A percentile compares a stretch with the other conserved stretches of the same genome.
These are phyloP conservation scores for Anthracocystis setariae DNA, from an alignment of 1,284 basidiomycete species.

Conservation along the genomic window DNA sequence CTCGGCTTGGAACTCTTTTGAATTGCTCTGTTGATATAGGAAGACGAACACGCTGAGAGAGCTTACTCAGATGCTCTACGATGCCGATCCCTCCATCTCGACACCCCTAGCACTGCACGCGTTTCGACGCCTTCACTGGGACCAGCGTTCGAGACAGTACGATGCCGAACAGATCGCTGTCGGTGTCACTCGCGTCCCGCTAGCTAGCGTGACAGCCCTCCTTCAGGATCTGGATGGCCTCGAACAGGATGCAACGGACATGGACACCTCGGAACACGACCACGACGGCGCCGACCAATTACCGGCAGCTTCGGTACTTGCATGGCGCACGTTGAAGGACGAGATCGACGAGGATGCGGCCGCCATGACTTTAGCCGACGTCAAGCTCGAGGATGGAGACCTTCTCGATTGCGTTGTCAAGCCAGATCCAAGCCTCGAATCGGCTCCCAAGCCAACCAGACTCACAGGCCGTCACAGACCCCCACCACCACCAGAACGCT, in stretches of 20 bases:
- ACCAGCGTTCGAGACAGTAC: constrained; percentile 14
- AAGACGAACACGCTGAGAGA: constrained; percentile 59
- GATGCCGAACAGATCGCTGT: constrained; percentile 27
- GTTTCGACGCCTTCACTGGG: constrained; percentile 44
- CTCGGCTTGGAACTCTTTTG: background rate
- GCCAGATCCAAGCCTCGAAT: constrained; percentile 27
- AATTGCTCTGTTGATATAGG: constrained; percentile 16
- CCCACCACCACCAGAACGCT: constrained; percentile 16
- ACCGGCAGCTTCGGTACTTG: constrained; percentile 15
- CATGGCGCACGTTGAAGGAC: constrained; percentile 18
- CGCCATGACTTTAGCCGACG: constrained; percentile 30
- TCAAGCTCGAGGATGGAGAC: constrained; percentile 36
- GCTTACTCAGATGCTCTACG: constrained; percentile 52
- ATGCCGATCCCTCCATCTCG: constrained; percentile 44
- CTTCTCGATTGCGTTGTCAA: constrained; percentile 51
- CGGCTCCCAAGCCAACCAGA: constrained; percentile 21
- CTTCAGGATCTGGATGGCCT: constrained; percentile 25
- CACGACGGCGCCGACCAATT: background rate
- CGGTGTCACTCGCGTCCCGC: constrained; percentile 52
- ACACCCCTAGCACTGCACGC: constrained; percentile 48
- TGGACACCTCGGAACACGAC: constrained; percentile 11
- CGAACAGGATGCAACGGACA: constrained; percentile 8
- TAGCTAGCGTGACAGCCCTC: constrained; percentile 23
- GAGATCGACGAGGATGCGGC: constrained; percentile 44
- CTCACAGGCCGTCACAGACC: constrained; percentile 15